Conservation (phyloP, 768 basidiomycete species). For the Collybiopsis luxurians region DNA sequence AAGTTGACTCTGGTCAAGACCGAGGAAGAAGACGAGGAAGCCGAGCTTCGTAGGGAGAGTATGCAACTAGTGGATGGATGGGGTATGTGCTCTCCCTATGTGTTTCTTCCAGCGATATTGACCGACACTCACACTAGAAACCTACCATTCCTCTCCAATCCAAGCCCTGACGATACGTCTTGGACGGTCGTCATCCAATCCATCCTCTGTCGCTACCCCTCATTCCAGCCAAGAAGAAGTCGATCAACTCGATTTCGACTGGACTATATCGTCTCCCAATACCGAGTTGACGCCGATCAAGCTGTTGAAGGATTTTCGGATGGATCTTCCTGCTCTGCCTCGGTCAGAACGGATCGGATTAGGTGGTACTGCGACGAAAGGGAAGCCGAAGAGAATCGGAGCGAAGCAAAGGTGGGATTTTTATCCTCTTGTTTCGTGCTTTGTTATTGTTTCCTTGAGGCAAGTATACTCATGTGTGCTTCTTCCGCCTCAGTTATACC, state of each 20-base stretch:
- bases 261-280: slow-evolving; percentile 52
- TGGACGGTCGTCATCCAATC: background rate
- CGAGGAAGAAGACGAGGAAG: slow-evolving; percentile 36
- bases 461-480: background rate
- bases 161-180: slow-evolving; percentile 15
- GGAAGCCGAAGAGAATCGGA: background rate
- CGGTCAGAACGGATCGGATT: background rate
- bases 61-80: slow-evolving; percentile 64
- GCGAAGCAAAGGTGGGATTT: slow-evolving; percentile 3
- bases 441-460: background rate
- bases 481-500: background rate
- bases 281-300: slow-evolving; percentile 39
- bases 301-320: slow-evolving; percentile 39
- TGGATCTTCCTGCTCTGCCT: slow-evolving; percentile 22
- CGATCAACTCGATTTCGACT: slow-evolving; percentile 28
- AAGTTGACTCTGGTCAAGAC: slow-evolving; percentile 3
- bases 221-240: slow-evolving; percentile 37
- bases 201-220: slow-evolving; percentile 20
- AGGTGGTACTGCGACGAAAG: background rate
- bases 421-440: background rate
- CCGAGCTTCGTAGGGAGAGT: slow-evolving; percentile 44
- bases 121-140: slow-evolving; percentile 24
- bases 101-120: background rate
- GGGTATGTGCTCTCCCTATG: slow-evolving; percentile 39
- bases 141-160: slow-evolving; percentile 36